phyloP scores from a whole-genome alignment of 345 rosid genomes.

The Ceriops tagal region DNA sequence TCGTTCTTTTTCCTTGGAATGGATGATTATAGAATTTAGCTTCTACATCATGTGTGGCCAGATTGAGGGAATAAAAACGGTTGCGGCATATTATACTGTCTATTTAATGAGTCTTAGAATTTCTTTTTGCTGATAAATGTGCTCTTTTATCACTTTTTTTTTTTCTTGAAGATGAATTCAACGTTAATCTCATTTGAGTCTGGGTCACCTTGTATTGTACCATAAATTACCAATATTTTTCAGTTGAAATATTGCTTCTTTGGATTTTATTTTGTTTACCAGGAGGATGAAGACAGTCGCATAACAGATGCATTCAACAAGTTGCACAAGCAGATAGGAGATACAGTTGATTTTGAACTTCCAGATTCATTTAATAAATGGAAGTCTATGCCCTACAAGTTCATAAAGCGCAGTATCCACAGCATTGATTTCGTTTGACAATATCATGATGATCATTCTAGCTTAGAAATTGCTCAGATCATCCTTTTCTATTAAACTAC shows the following conservation, averaged over 20 bases:
- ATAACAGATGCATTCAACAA: constrained; percentile 54
- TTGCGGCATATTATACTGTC: no score
- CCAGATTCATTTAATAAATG: constrained; percentile 74
- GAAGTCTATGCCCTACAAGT: constrained; percentile 61
- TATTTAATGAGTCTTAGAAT: neutral
- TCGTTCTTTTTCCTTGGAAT: no score
- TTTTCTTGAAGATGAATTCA: neutral
- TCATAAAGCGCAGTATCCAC: constrained; percentile 90
- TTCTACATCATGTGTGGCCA: no score
- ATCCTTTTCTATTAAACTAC: no score
- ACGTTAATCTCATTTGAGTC: neutral
- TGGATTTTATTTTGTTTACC: constrained; percentile 25
- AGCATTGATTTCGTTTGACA: neutral
- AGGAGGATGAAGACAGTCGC: constrained; percentile 44
- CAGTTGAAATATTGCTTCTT: constrained; percentile 9
- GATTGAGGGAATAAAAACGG: no score
- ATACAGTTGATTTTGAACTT: constrained; percentile 66
- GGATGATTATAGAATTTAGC: no score
- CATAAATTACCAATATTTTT: neutral
- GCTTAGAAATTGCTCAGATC: no score
- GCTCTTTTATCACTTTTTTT: neutral
- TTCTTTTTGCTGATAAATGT: neutral
- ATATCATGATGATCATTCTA: constrained; percentile 1
- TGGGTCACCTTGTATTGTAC: neutral
- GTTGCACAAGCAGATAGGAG: constrained; percentile 62